Conservation (phyloP, 306 rosid genomes). For the Casuarina equisetifolia region DNA sequence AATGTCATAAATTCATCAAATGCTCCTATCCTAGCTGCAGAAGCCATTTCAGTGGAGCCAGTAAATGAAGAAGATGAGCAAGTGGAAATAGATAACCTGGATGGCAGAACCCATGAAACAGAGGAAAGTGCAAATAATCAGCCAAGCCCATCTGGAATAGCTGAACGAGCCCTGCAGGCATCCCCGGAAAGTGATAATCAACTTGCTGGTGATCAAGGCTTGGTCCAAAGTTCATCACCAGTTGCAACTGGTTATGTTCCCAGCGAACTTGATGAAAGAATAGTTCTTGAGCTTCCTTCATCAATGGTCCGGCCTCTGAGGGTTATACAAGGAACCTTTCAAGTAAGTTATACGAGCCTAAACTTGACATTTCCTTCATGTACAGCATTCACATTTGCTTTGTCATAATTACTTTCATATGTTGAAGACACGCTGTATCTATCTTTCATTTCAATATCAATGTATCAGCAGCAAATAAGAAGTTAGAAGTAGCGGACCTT, state of each 20-base stretch:
- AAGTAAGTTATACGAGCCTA: constrained; percentile 54
- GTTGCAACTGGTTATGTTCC: constrained; percentile 83
- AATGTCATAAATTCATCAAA: constrained; percentile 44
- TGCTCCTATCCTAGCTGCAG: constrained; percentile 73
- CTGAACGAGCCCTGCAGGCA: constrained; percentile 38
- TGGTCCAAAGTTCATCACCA: constrained; percentile 59
- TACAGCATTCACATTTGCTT: constrained; percentile 5
- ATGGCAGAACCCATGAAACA: constrained; percentile 40
- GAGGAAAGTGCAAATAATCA: constrained; percentile 46
- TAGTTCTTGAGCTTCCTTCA: constrained; percentile 83
- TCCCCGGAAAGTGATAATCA: constrained; percentile 49
- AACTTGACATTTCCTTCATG: constrained; percentile 22
- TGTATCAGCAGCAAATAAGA: background rate
- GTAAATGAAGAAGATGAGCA: constrained; percentile 69
- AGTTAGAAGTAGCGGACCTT: constrained; percentile 1
- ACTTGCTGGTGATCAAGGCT: constrained; percentile 48
- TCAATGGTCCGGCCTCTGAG: constrained; percentile 90
- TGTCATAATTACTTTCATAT: constrained; percentile 10
- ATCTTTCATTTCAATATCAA: background rate
- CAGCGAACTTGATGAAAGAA: constrained; percentile 87
- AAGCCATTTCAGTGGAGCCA: constrained; percentile 70
- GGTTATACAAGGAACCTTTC: constrained; percentile 85
- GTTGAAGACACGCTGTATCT: background rate
- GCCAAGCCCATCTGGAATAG: constrained; percentile 46
- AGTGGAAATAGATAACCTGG: constrained; percentile 58